phyloP scores from a whole-genome alignment of 441 rosid species.

The Syzygium syzygioides region DNA sequence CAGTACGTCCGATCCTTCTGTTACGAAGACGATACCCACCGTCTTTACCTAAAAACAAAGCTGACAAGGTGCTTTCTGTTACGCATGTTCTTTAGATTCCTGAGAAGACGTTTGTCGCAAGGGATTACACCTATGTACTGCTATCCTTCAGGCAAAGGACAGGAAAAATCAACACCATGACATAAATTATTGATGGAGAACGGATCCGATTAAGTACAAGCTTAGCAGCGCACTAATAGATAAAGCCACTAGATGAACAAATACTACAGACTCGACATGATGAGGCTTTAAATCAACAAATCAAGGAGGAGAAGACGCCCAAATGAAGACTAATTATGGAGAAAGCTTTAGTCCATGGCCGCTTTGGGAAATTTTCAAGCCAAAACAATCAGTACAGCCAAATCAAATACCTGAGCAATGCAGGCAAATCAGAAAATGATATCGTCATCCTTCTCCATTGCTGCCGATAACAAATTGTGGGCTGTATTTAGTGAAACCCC shows the following conservation, averaged over 20 bases:
- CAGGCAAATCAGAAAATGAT: conserved; percentile 12
- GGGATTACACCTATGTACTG: neutral
- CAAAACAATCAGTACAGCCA: neutral
- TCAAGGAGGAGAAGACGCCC: neutral
- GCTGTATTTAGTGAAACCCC: conserved; percentile 10
- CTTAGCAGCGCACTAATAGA: neutral
- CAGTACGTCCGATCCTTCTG: neutral
- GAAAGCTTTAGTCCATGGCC: neutral
- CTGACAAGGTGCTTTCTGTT: neutral
- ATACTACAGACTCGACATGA: neutral
- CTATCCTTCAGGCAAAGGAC: neutral
- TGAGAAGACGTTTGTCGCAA: neutral
- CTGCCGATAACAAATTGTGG: conserved; percentile 9
- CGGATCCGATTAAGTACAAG: neutral
- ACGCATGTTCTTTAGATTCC: neutral
- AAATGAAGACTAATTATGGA: neutral
- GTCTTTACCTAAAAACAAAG: neutral
- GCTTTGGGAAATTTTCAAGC: neutral
- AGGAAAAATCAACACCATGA: neutral
- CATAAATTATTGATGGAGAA: neutral
- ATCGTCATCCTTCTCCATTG: conserved; percentile 13
- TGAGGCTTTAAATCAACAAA: neutral
- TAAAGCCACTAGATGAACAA: neutral
- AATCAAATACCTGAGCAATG: neutral
- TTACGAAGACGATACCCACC: neutral